Evolutionary conservation across 805 yeast genomes (phyloP).

Genomic region (Barnettozyma botsteinii): DNA sequence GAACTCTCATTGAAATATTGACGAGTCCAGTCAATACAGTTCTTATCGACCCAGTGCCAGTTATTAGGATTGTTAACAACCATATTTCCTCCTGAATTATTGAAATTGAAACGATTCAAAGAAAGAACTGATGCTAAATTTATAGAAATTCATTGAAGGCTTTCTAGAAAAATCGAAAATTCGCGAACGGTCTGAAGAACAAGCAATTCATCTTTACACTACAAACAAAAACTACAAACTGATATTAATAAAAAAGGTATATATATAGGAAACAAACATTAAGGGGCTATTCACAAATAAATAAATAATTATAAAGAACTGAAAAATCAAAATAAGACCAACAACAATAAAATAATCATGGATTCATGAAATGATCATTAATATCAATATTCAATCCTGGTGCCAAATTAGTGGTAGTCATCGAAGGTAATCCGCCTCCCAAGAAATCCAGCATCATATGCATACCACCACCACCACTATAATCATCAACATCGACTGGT

Average conservation of each 20-base stretch:
- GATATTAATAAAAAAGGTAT: neutral
- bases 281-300: too few species aligned
- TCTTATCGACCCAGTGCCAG: conserved; percentile 99
- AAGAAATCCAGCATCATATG: conserved; percentile 86
- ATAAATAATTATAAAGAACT: too few species aligned
- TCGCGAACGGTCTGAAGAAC: too few species aligned
- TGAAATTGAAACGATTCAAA: neutral
- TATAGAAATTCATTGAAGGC: neutral
- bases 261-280: neutral
- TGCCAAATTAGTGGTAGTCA: conserved; percentile 36
- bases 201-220: too few species aligned
- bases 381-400: conserved; percentile 25
- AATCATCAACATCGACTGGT: conserved; percentile 88
- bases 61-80: conserved; percentile 95
- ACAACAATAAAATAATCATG: conserved; percentile 8
- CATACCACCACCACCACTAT: conserved; percentile 88
- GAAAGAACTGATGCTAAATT: neutral
- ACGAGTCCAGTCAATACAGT: conserved; percentile 89
- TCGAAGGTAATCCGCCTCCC: conserved; percentile 58
- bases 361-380: conserved; percentile 26
- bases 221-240: too few species aligned
- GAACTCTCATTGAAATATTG: conserved; percentile 64
- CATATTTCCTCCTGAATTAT: conserved; percentile 50
- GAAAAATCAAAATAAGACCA: neutral
- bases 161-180: conserved; percentile 6